Evolutionary conservation across 345 rosid genomes (phyloP).

Genomic region (Zanthoxylum bungeanum): DNA sequence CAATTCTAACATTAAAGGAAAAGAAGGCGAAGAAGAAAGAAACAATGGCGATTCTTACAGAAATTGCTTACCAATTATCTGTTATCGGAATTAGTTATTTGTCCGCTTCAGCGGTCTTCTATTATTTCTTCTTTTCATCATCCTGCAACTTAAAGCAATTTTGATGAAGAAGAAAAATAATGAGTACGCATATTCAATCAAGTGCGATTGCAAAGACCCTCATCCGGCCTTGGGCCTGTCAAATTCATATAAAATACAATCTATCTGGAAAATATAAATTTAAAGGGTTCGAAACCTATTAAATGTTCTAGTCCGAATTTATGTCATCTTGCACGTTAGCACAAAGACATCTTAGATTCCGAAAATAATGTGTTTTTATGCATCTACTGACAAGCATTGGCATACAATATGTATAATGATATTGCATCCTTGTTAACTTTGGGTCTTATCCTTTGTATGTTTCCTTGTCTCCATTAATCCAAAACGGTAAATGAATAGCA

Average conservation of each 20-base stretch:
- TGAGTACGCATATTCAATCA: neutral
- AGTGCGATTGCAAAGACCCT: neutral
- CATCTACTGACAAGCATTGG: neutral
- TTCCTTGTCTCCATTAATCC: neutral
- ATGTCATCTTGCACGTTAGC: neutral
- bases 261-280: neutral
- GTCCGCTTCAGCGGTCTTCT: constrained; percentile 1
- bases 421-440: neutral
- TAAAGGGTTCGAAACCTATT: neutral
- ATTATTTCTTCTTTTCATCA: constrained; percentile 39
- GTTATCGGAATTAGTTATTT: neutral
- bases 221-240: neutral
- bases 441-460: neutral
- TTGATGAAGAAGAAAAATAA: neutral
- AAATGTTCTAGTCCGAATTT: neutral
- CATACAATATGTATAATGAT: neutral
- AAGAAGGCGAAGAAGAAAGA: neutral
- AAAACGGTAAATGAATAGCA: neutral
- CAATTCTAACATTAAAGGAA: neutral
- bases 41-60: neutral
- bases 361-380: neutral
- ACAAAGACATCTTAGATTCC: neutral
- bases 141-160: constrained; percentile 29
- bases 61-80: neutral
- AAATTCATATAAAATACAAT: neutral